These are phyloP conservation scores for Ophiostoma quercus DNA, from an alignment of 2,329 filamentous ascomycete species.

Conservation along the genomic window DNA sequence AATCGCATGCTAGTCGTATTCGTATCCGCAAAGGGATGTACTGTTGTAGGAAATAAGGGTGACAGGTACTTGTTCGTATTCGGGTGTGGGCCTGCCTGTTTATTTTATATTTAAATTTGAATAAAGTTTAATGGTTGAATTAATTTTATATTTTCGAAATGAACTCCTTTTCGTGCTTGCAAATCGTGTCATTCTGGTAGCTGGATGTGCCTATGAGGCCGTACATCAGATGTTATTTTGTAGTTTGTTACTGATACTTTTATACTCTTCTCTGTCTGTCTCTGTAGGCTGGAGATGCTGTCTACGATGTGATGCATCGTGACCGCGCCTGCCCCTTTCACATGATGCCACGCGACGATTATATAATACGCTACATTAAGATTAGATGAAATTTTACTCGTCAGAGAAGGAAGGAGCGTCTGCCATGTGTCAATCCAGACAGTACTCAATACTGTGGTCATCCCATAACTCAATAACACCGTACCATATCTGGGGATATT, in stretches of 20 bases:
- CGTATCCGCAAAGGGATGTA: conserved; percentile 24
- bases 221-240: not conserved
- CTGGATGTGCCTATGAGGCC: conserved; percentile 10
- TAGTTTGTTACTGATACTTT: not conserved
- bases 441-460: not conserved
- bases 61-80: not conserved
- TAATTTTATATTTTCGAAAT: not conserved
- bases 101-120: not conserved
- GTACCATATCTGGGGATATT: not conserved
- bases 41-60: not conserved
- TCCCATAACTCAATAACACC: not conserved
- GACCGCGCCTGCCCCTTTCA: not conserved
- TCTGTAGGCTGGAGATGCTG: no score
- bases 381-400: not conserved
- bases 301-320: not conserved
- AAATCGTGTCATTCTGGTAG: conserved; percentile 19
- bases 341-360: not conserved
- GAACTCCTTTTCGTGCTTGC: conserved; percentile 9
- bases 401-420: not conserved
- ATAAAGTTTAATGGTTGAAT: not conserved
- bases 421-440: not conserved
- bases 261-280: not conserved
- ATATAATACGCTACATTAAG: not conserved
- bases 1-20: conserved; percentile 25
- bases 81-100: not conserved